Evolutionary conservation across 768 basidiomycete species (phyloP).

Genomic region (Auriscalpium orientale): DNA sequence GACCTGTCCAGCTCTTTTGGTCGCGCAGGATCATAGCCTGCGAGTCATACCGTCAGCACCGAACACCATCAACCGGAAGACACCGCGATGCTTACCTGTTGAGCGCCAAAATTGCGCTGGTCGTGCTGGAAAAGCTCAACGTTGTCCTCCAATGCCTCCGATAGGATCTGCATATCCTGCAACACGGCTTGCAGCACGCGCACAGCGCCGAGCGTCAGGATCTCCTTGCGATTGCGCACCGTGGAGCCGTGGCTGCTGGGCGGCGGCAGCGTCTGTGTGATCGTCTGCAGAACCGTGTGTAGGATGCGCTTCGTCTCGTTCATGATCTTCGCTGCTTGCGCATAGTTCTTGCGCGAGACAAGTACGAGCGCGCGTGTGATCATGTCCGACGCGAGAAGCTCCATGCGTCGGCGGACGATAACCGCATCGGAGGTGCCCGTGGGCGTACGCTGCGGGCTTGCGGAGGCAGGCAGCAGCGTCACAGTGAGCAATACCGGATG

Average conservation of each 20-base stretch:
- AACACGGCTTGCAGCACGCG: conserved; percentile 79
- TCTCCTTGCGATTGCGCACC: conserved; percentile 72
- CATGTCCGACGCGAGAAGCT: conserved; percentile 95
- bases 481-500: conserved; percentile 93
- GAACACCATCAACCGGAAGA: background rate
- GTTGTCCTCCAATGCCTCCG: conserved; percentile 87
- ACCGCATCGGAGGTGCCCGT: conserved; percentile 60
- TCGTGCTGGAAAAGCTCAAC: conserved; percentile 89
- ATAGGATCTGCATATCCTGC: conserved; percentile 79
- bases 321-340: conserved; percentile 86
- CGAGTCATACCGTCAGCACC: conserved; percentile 1
- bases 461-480: conserved; percentile 63
- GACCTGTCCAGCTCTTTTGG: conserved; percentile 91
- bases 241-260: conserved; percentile 37
- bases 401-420: conserved; percentile 92
- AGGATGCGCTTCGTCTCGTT: conserved; percentile 88
- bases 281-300: conserved; percentile 81
- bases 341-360: conserved; percentile 84
- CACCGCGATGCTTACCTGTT: conserved; percentile 58
- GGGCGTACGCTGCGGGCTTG: conserved; percentile 26
- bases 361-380: conserved; percentile 90
- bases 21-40: conserved; percentile 94
- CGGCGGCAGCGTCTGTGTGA: conserved; percentile 64
- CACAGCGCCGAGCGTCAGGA: conserved; percentile 63
- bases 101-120: conserved; percentile 92